Evolutionary conservation across 2,329 filamentous ascomycete genomes (phyloP).

Genomic region (Clonostachys rosea): DNA sequence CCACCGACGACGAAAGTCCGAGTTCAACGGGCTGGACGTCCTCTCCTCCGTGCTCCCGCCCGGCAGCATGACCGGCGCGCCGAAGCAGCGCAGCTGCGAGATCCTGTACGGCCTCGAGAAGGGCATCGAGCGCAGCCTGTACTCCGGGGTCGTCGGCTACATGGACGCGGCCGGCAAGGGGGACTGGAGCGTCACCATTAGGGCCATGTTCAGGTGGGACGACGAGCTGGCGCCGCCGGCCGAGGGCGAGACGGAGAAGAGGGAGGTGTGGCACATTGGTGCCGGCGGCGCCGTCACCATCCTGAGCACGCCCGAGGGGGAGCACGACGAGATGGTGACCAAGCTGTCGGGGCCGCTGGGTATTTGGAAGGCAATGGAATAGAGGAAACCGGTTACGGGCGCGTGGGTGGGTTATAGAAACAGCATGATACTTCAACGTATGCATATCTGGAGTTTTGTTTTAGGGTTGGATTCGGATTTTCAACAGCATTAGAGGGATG

Average conservation of each 20-base stretch:
- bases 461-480: neutral
- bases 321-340: constrained; percentile 66
- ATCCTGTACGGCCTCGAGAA: constrained; percentile 56
- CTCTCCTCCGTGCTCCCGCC: constrained; percentile 60
- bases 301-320: constrained; percentile 56
- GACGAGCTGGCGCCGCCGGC: constrained; percentile 4
- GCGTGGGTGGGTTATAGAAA: neutral
- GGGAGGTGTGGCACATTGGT: constrained; percentile 56
- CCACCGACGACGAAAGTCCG: too few species aligned
- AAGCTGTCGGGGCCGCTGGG: constrained; percentile 21
- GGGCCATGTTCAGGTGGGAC: constrained; percentile 48
- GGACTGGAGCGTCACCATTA: constrained; percentile 67
- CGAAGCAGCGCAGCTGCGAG: constrained; percentile 68
- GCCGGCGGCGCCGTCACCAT: constrained; percentile 70
- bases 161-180: constrained; percentile 65
- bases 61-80: constrained; percentile 72
- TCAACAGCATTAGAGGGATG: neutral
- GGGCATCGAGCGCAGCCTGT: constrained; percentile 49
- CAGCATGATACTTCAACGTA: neutral
- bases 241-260: constrained; percentile 4
- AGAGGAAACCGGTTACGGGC: neutral
- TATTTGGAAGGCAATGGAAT: neutral
- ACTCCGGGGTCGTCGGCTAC: constrained; percentile 67
- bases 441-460: neutral
- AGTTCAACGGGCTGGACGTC: constrained; percentile 52